A percentile compares a stretch with the other conserved stretches of the same genome.
These are phyloP conservation scores for Acaromyces ingoldii DNA, from an alignment of 1,284 basidiomycete species.

Conservation along the genomic window DNA sequence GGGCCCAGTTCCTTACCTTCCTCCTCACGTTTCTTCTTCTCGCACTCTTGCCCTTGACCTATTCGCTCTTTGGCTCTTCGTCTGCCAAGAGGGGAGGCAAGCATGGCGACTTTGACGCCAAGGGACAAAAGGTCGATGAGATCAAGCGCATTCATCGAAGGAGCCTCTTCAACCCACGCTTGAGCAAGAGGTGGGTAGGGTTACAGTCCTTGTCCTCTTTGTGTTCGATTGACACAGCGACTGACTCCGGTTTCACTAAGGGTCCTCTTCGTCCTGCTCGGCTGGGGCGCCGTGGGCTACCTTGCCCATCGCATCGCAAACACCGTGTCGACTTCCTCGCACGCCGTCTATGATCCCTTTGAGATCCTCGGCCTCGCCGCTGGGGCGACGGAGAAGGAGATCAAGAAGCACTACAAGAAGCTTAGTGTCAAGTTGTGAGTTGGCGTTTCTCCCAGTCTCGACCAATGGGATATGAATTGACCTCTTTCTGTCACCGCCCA, in stretches of 20 bases:
- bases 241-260: constrained; percentile 9
- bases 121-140: constrained; percentile 38
- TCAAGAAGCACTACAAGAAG: constrained; percentile 93
- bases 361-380: constrained; percentile 85
- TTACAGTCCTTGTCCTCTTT: not conserved
- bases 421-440: constrained; percentile 55
- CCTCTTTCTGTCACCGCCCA: not conserved
- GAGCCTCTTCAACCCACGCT: constrained; percentile 32
- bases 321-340: constrained; percentile 56
- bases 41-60: constrained; percentile 46
- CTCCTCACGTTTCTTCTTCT: constrained; percentile 46
- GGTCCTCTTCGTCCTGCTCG: constrained; percentile 57
- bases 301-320: constrained; percentile 62
- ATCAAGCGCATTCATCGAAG: constrained; percentile 24
- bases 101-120: constrained; percentile 40
- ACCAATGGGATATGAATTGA: not conserved
- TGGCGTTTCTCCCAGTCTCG: not conserved
- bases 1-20: constrained; percentile 49
- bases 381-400: constrained; percentile 76
- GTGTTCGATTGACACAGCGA: constrained; percentile 1
- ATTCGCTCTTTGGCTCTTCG: constrained; percentile 22
- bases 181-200: constrained; percentile 18
- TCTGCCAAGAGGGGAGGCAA: constrained; percentile 3
- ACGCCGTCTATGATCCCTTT: constrained; percentile 75
- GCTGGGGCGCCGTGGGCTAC: constrained; percentile 71